Conservation (phyloP, 2,329 filamentous ascomycete species). For the Phaeosphaeria sp. region DNA sequence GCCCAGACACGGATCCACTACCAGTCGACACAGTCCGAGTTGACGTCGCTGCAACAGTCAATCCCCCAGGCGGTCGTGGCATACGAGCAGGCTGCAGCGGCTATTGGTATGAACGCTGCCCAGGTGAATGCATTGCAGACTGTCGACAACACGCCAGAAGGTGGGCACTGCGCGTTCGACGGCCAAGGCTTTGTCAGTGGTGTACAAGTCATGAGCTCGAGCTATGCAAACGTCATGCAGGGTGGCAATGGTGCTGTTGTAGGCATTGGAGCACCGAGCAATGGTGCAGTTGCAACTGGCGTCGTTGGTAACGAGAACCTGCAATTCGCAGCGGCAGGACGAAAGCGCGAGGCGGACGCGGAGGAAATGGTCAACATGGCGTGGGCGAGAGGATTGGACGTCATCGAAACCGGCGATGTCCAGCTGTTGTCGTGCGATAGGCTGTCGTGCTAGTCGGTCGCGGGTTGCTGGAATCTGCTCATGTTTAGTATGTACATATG, state of each 20-base stretch:
- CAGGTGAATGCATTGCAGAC: conserved; percentile 63
- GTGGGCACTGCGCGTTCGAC: conserved; percentile 67
- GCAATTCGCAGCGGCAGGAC: conserved; percentile 42
- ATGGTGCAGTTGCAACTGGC: conserved; percentile 56
- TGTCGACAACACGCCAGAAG: conserved; percentile 62
- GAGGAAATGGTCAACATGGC: conserved; percentile 37
- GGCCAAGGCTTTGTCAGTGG: conserved; percentile 61
- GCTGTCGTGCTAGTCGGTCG: conserved; percentile 23
- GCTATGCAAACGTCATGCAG: conserved; percentile 61
- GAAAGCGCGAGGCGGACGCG: conserved; percentile 27
- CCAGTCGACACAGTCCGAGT: conserved; percentile 62
- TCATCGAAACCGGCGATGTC: conserved; percentile 29
- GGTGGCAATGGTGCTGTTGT: conserved; percentile 59
- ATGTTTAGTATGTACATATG: not conserved
- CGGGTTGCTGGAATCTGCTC: not conserved
- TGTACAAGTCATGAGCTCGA: conserved; percentile 63
- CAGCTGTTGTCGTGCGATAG: conserved; percentile 31
- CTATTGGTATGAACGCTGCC: conserved; percentile 52
- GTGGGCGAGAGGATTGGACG: conserved; percentile 32
- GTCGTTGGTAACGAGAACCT: conserved; percentile 59
- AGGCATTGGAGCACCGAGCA: conserved; percentile 53
- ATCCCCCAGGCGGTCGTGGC: conserved; percentile 61
- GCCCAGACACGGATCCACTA: conserved; percentile 61
- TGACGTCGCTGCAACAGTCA: conserved; percentile 56
- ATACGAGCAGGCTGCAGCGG: conserved; percentile 58